Evolutionary conservation across 2,329 filamentous ascomycete species (phyloP).

Genomic region (Ophiostoma ips): DNA sequence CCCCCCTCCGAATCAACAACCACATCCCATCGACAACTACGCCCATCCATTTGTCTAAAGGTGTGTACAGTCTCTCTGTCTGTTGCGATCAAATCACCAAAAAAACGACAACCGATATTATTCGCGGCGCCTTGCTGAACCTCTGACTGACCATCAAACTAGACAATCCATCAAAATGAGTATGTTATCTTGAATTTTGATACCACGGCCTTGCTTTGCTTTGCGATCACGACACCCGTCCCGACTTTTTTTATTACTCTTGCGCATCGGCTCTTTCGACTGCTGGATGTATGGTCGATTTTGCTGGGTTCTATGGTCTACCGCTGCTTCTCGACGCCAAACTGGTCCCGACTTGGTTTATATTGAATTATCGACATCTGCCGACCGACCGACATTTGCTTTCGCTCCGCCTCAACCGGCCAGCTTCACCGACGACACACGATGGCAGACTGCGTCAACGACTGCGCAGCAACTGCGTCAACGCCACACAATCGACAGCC

Average conservation of each 20-base stretch:
- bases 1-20: constrained; percentile 1
- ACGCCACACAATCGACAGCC: too few species aligned
- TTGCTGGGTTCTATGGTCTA: too few species aligned
- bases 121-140: neutral
- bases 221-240: neutral
- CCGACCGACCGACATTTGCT: too few species aligned
- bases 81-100: neutral
- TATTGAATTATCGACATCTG: too few species aligned
- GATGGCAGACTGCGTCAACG: too few species aligned
- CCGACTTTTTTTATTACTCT: neutral
- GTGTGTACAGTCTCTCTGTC: constrained; percentile 1
- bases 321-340: too few species aligned
- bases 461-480: too few species aligned
- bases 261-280: neutral
- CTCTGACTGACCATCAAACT: constrained; percentile 8
- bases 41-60: constrained; percentile 11
- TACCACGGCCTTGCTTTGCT: neutral
- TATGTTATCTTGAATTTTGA: constrained; percentile 24
- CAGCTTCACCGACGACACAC: too few species aligned
- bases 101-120: neutral
- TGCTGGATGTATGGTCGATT: too few species aligned
- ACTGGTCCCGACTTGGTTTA: too few species aligned
- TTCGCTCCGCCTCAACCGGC: too few species aligned
- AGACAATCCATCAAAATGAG: constrained; percentile 39
- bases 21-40: constrained; percentile 8